phyloP scores from a whole-genome alignment of 1,284 basidiomycete species.

The Inonotus obliquus region DNA sequence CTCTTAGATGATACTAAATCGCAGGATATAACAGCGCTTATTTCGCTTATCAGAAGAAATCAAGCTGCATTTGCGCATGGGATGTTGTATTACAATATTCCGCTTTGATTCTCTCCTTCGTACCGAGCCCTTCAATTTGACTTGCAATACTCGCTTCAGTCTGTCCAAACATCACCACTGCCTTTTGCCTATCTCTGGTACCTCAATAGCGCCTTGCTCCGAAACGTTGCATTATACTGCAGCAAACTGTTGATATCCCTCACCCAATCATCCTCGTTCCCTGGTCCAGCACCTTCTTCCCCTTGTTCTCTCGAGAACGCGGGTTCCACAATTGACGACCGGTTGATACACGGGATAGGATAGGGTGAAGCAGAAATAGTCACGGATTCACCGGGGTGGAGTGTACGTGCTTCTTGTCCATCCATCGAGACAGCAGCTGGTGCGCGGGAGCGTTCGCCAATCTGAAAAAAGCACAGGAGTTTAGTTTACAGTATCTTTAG shows the following conservation, averaged over 20 bases:
- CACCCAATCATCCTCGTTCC: conserved; percentile 93
- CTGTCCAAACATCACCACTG: too few species aligned
- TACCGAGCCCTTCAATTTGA: too few species aligned
- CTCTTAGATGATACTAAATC: too few species aligned
- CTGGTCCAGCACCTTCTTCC: conserved; percentile 43
- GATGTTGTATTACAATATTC: too few species aligned
- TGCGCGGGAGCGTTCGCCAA: conserved; percentile 80
- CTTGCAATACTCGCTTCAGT: too few species aligned
- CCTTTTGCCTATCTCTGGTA: conserved; percentile 43
- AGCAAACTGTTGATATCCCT: conserved; percentile 91
- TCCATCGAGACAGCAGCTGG: conserved; percentile 92
- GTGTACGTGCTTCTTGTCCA: conserved; percentile 76
- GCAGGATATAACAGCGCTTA: too few species aligned
- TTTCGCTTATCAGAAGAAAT: too few species aligned
- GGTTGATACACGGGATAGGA: conserved; percentile 91
- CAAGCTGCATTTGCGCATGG: too few species aligned
- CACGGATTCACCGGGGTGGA: conserved; percentile 82
- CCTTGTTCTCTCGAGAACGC: conserved; percentile 29
- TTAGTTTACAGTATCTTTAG: conserved; percentile 26
- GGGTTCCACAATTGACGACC: conserved; percentile 63
- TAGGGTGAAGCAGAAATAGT: conserved; percentile 82
- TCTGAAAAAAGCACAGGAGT: conserved; percentile 39
- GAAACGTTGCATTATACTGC: conserved; percentile 89
- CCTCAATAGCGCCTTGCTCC: conserved; percentile 76
- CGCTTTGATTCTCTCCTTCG: too few species aligned